phyloP scores from a whole-genome alignment of 306 rosid species.

The Prunus mira region DNA sequence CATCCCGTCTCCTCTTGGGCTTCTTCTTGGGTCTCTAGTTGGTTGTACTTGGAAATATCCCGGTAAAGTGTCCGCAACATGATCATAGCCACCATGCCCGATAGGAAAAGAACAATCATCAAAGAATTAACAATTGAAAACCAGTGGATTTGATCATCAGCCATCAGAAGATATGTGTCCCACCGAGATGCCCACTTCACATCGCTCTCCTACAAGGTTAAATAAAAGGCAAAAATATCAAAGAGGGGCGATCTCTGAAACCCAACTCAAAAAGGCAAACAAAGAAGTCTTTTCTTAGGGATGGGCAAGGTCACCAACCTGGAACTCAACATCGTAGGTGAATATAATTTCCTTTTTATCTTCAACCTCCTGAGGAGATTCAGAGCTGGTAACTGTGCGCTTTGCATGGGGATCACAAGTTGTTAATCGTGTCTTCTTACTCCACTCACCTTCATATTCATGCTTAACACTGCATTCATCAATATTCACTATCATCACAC shows the following conservation, averaged over 20 bases:
- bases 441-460: conserved; percentile 72
- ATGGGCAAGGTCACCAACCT: conserved; percentile 47
- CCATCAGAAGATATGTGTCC: conserved; percentile 95
- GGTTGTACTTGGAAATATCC: conserved; percentile 91
- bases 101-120: conserved; percentile 89
- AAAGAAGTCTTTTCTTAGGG: not conserved
- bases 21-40: conserved; percentile 86
- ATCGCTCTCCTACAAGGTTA: conserved; percentile 63
- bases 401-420: conserved; percentile 88
- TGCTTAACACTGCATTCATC: conserved; percentile 61
- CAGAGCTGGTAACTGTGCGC: conserved; percentile 55
- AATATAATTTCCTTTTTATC: conserved; percentile 79
- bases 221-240: conserved; percentile 15
- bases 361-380: conserved; percentile 82
- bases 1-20: conserved; percentile 94
- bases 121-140: conserved; percentile 83
- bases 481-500: conserved; percentile 16
- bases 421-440: conserved; percentile 45
- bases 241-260: conserved; percentile 1
- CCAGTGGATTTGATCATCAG: conserved; percentile 98
- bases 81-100: conserved; percentile 96
- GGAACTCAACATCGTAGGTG: conserved; percentile 84
- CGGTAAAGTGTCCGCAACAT: conserved; percentile 96
- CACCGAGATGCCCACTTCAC: conserved; percentile 98
- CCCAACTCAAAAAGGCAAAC: conserved; percentile 2